Evolutionary conservation across 768 basidiomycete genomes (phyloP), one percentile per base, ranked within the genome.

Genomic region (Trametes villosa): DNA sequence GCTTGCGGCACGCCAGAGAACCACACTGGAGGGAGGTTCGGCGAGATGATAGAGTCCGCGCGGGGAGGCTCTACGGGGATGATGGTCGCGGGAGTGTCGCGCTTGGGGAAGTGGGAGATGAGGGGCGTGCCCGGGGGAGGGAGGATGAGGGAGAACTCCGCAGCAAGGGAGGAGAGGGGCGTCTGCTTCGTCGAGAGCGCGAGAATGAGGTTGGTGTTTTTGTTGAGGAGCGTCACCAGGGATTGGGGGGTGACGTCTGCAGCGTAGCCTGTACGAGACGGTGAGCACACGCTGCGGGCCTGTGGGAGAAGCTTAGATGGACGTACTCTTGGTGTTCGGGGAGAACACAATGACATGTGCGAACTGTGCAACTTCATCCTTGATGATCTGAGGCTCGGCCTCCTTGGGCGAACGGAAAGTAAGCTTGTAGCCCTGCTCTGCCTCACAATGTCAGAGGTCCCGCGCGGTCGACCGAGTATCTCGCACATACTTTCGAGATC

Each of bases 141-240:
- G 26, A 93, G 88, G 53, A 94, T 84, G 57, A 98, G 81, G 36
- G 91, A 91, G 79, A 98, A 98, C 78, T 99, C 97, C 49, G 92
- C 74, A 0, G 94, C 92, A 55, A 96, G 83, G 13, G 89, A 84
- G 13, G 86, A 81, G 11, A 96, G 77, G 41, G 91, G 78, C 2
- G 87, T 87, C 75, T 89, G 83, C 76, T 84, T 88, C 66, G 89
- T 78, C 2, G 92, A 89, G 60, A 96, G 83, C 3, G 89, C 85
- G 66, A 97, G 76, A 65, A 99, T 83, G 57, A 98, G 78, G 78
- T 98, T 97, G 56, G 91, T 87, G 62, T 85, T 80, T 61, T 82
- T 81, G 27, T 85, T 78, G 30, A 93, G 77, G 51, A 94, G 84
- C 26, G 81, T 73, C 38, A 94, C 83, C 27, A 98, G 80, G 13